Evolutionary conservation across 305 asterid genomes (phyloP), one percentile per base, ranked within the genome.

Genomic region (Withania somnifera): DNA sequence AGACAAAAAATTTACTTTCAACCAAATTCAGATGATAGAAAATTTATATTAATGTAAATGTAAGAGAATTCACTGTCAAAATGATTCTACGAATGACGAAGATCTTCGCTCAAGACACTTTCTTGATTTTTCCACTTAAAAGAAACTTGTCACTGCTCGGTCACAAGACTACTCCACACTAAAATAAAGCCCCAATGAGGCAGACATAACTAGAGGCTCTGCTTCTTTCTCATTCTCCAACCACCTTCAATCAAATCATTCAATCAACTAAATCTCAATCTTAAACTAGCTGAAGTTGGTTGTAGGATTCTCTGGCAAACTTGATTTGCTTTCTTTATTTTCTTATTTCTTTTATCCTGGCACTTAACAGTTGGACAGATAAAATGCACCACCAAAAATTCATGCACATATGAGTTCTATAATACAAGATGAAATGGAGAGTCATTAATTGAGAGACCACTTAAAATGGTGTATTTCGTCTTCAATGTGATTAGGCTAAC

Each of bases 401-500:
- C 42, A 50, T 26, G 61, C 61, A 75, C 15, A 30, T 47, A 28
- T 50, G 42, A 69, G 79, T 28, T 28, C 58, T 50, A 15, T n/a
- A 8, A 28, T 51, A 15, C n/a, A 28, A 73, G 24, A 75, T 51
- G 60, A 51, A 50, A 10, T 30, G 80, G 63, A 50, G 47, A 75
- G 47, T 51, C 15, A 81, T 83, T 90, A 93, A 98, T 90, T 90
- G 84, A 91, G 90, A 81, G 91, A 91, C 98, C 99, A 97, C 88
- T 88, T 90, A 84, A 97, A 85, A 87, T 93, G 97, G 86, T 97
- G 97, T 80, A 92, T 91, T 82, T 86, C 81, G 85, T 94, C 98
- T 86, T 97, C 99, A 50, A 97, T 89, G 82, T 71, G 91, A 88
- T 93, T 97, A 42, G 96, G 96, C 88, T 92, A 87, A 77, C 82